phyloP scores from a whole-genome alignment of 179 eudicot species.

The Silene coronaria region DNA sequence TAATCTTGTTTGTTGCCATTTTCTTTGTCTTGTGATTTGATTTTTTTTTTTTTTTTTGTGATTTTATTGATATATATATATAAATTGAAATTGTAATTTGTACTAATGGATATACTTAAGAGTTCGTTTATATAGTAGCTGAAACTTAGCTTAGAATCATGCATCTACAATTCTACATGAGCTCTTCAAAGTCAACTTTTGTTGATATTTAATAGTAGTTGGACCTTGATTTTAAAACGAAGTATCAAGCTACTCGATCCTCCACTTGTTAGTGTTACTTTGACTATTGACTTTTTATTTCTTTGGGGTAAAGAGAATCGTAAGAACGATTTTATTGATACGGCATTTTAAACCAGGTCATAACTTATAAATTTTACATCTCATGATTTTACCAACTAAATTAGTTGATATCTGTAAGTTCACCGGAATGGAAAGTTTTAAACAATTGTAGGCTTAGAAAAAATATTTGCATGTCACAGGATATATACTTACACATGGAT shows the following conservation, averaged over 20 bases:
- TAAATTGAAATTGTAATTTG: background rate
- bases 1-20: constrained; percentile 3
- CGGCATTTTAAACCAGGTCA: too few species aligned
- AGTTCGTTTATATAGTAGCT: background rate
- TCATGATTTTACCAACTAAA: too few species aligned
- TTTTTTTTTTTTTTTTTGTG: background rate
- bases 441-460: too few species aligned
- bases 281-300: background rate
- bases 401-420: too few species aligned
- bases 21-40: background rate
- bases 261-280: background rate
- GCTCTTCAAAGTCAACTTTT: background rate
- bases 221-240: background rate
- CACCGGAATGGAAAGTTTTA: too few species aligned
- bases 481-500: too few species aligned
- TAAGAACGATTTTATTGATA: too few species aligned
- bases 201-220: background rate
- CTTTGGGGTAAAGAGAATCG: too few species aligned
- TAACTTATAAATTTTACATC: too few species aligned
- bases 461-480: too few species aligned
- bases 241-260: too few species aligned
- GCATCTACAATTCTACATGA: background rate
- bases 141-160: background rate
- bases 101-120: background rate
- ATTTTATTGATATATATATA: background rate